Evolutionary conservation across 768 basidiomycete species (phyloP).

Genomic region (Lanmaoa pseudosensibilis): DNA sequence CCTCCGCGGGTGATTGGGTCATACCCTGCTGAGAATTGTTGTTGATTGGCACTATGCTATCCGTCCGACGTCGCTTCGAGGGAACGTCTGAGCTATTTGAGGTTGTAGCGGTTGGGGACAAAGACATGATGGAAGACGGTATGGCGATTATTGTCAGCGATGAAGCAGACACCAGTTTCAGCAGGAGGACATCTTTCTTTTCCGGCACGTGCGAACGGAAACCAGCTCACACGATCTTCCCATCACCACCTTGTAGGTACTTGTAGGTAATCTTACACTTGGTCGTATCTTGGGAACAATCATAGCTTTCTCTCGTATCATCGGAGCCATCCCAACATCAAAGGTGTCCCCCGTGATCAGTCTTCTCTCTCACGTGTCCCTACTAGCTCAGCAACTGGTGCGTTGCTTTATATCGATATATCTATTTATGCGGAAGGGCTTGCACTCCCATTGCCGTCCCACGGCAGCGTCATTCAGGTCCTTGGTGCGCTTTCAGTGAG

Average conservation of each 20-base stretch:
- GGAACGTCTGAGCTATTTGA: conserved; percentile 56
- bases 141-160: conserved; percentile 15
- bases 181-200: conserved; percentile 3
- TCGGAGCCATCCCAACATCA: neutral
- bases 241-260: neutral
- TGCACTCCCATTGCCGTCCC: neutral
- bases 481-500: neutral
- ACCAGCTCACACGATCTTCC: neutral
- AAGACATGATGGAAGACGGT: conserved; percentile 49
- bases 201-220: conserved; percentile 21
- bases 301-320: neutral
- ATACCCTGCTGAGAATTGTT: conserved; percentile 22
- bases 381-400: neutral
- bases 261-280: neutral
- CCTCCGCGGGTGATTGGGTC: conserved; percentile 39
- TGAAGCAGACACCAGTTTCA: conserved; percentile 15
- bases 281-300: neutral
- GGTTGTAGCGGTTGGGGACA: conserved; percentile 59
- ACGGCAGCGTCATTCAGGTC: too few relatives aligned
- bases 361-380: neutral
- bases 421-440: neutral
- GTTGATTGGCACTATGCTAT: conserved; percentile 24
- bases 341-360: neutral
- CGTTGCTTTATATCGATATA: neutral
- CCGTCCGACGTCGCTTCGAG: conserved; percentile 59